A percentile compares a stretch with the other conserved stretches of the same genome.
Evolutionary conservation across 192 early-diverging fungal genomes (phyloP).

Genomic region (Dissophora globulifera): DNA sequence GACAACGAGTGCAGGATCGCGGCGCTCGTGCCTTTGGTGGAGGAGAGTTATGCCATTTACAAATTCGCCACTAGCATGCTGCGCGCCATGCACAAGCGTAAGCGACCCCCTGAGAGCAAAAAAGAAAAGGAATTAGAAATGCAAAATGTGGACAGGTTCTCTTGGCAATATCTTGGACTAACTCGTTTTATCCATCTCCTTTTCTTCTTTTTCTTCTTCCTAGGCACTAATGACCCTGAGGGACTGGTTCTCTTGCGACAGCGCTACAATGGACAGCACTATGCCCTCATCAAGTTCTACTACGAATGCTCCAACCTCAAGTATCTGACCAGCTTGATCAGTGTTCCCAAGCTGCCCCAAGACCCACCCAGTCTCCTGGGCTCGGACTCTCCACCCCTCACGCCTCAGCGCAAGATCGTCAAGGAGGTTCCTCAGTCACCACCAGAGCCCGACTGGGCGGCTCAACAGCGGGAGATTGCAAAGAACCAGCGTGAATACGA

Average conservation of each 20-base stretch:
- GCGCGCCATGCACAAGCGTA: conserved; percentile 93
- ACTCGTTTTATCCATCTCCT: too few species aligned
- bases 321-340: conserved; percentile 94
- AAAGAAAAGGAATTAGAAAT: too few species aligned
- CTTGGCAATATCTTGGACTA: too few species aligned
- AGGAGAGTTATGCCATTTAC: conserved; percentile 96
- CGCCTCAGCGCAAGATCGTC: conserved; percentile 60
- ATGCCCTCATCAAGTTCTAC: conserved; percentile 91
- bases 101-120: too few species aligned
- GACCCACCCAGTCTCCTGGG: conserved; percentile 89
- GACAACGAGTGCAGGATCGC: conserved; percentile 97
- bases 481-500: conserved; percentile 70
- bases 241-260: conserved; percentile 89
- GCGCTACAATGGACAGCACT: conserved; percentile 88
- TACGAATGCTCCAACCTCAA: conserved; percentile 87
- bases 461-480: conserved; percentile 72
- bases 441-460: conserved; percentile 59
- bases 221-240: conserved; percentile 73
- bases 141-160: too few species aligned
- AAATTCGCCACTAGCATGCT: conserved; percentile 96
- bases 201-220: not conserved
- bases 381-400: conserved; percentile 67
- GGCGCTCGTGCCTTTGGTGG: conserved; percentile 95
- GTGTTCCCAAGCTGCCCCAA: conserved; percentile 84
- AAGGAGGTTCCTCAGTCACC: conserved; percentile 34